A percentile compares a stretch with the other conserved stretches of the same genome.
These are phyloP conservation scores for Ogataea kodamae DNA, from an alignment of 805 yeast species.

Conservation along the genomic window DNA sequence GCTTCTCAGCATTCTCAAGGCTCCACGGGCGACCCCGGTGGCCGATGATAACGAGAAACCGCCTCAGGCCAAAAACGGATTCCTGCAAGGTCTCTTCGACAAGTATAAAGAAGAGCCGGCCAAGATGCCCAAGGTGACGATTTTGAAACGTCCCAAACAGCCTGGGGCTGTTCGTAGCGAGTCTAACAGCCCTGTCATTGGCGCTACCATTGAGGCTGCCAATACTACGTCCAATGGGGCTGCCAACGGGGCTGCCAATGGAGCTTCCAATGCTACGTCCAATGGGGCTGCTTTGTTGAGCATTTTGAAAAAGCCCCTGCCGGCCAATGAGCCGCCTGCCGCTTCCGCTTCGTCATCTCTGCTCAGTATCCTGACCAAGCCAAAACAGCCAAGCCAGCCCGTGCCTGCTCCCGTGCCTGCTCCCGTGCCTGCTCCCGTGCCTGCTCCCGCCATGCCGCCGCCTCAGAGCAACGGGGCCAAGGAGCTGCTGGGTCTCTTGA, in stretches of 20 bases:
- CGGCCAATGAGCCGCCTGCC: conserved; percentile 5
- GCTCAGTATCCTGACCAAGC: conserved; percentile 15
- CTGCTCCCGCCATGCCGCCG: not conserved
- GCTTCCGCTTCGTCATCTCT: conserved; percentile 11
- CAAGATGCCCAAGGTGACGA: conserved; percentile 7
- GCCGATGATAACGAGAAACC: conserved; percentile 1
- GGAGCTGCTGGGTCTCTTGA: conserved; percentile 5
- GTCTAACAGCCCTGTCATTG: too few species aligned
- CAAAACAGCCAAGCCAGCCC: conserved; percentile 10
- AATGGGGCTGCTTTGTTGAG: too few species aligned
- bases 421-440: not conserved
- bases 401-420: not conserved
- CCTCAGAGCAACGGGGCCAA: conserved; percentile 1
- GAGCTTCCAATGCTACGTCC: too few species aligned
- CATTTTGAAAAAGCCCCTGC: too few species aligned
- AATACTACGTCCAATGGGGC: too few species aligned
- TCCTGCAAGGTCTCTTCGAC: conserved; percentile 21
- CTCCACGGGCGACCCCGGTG: conserved; percentile 4
- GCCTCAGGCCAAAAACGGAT: conserved; percentile 11
- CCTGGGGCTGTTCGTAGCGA: too few species aligned
- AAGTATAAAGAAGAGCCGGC: conserved; percentile 9
- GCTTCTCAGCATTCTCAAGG: conserved; percentile 28
- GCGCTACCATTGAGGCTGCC: too few species aligned
- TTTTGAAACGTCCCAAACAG: conserved; percentile 9
- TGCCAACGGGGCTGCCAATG: too few species aligned